These are phyloP conservation scores for Sporothrix protearum DNA, from an alignment of 2,329 filamentous ascomycete species.

Conservation along the genomic window DNA sequence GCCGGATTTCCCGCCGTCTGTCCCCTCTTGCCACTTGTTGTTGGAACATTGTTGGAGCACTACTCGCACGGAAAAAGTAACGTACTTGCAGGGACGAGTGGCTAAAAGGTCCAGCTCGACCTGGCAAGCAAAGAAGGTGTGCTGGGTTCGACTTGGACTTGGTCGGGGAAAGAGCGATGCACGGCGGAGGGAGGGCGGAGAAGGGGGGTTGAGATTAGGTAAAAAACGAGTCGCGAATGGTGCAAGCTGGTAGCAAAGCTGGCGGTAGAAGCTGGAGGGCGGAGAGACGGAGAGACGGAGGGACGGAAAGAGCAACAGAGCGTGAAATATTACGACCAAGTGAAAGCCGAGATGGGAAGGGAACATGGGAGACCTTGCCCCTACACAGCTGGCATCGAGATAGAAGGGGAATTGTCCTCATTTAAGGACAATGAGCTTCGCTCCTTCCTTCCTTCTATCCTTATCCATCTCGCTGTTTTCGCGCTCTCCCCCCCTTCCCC, in stretches of 20 bases:
- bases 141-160: not conserved
- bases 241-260: not conserved
- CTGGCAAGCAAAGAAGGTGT: not conserved
- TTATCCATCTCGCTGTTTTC: not conserved
- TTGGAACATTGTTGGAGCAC: not conserved
- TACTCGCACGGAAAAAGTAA: not conserved
- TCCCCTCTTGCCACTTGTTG: not conserved
- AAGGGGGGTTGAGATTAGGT: conserved; percentile 32
- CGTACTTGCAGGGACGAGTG: not conserved
- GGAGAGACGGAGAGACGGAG: not conserved
- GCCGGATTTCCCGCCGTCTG: not conserved
- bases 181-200: not conserved
- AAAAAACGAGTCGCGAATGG: conserved; percentile 27
- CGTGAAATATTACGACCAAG: not conserved
- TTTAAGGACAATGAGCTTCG: conserved; percentile 5
- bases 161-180: not conserved
- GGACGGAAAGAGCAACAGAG: not conserved
- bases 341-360: not conserved
- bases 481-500: not conserved
- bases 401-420: not conserved
- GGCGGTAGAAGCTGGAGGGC: not conserved
- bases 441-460: not conserved
- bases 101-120: not conserved
- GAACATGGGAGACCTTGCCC: not conserved
- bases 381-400: not conserved